Conservation (phyloP, 2,329 filamentous ascomycete genomes). For the Alternaria sp. region DNA sequence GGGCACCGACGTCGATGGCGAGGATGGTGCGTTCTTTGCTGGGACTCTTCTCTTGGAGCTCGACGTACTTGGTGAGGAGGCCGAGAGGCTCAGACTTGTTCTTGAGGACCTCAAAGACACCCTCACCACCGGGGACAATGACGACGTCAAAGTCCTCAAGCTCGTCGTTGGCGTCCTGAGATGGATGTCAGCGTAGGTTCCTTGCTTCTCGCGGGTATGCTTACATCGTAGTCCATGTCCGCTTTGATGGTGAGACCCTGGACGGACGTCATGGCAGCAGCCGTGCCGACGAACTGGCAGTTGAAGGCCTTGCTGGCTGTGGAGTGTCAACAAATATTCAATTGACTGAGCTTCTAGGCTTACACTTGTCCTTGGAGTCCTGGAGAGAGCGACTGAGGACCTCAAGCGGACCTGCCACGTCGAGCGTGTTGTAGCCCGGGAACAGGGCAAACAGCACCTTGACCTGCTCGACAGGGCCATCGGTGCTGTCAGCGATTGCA, state of each 20-base stretch:
- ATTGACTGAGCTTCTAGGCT: constrained; percentile 10
- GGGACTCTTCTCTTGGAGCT: constrained; percentile 80
- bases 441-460: constrained; percentile 67
- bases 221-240: constrained; percentile 72
- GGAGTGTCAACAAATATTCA: constrained; percentile 27
- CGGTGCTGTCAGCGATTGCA: constrained; percentile 48
- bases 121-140: constrained; percentile 75
- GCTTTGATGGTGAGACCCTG: constrained; percentile 74
- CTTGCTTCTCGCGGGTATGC: not conserved
- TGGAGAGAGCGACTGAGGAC: constrained; percentile 62
- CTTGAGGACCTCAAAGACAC: constrained; percentile 66
- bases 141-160: constrained; percentile 81
- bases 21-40: constrained; percentile 80
- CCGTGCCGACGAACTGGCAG: constrained; percentile 57
- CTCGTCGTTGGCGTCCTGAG: constrained; percentile 69
- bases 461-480: constrained; percentile 62
- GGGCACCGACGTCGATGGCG: constrained; percentile 78
- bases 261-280: constrained; percentile 56
- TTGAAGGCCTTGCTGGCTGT: constrained; percentile 61
- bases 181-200: not conserved
- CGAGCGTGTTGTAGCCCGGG: constrained; percentile 62
- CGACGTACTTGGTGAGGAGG: constrained; percentile 77
- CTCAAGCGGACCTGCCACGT: constrained; percentile 65
- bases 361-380: constrained; percentile 60
- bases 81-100: constrained; percentile 65